Evolutionary conservation across 1,139 yeast genomes (phyloP).

Genomic region (Scheffersomyces stambukii): DNA sequence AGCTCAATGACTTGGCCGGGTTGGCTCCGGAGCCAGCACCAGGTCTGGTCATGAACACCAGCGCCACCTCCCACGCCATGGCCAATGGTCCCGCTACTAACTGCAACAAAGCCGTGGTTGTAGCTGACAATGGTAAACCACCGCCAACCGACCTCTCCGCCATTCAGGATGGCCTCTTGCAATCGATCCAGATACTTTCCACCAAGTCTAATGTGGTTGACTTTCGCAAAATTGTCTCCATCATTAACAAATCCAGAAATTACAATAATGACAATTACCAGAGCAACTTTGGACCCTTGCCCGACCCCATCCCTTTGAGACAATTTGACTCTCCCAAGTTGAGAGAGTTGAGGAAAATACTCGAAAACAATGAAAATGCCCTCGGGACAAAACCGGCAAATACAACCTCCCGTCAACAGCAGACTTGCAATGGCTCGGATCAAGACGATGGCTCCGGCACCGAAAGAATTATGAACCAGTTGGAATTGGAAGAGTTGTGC

Average conservation of each 20-base stretch:
- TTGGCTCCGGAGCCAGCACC: neutral
- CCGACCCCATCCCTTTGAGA: conserved; percentile 59
- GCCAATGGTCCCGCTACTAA: too few species aligned
- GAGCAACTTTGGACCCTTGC: conserved; percentile 63
- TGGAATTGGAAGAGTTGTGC: conserved; percentile 79
- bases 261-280: conserved; percentile 34
- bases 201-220: conserved; percentile 19
- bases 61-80: neutral
- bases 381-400: conserved; percentile 2
- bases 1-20: conserved; percentile 30
- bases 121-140: conserved; percentile 9
- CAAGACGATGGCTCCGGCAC: conserved; percentile 8
- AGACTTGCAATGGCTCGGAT: too few species aligned
- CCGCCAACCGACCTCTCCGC: conserved; percentile 22
- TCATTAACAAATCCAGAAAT: conserved; percentile 27
- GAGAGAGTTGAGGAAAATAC: conserved; percentile 51
- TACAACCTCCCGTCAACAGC: too few species aligned
- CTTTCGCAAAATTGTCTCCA: conserved; percentile 26
- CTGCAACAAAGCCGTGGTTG: neutral
- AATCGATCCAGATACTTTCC: conserved; percentile 17
- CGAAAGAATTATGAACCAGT: conserved; percentile 28
- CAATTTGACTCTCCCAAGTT: conserved; percentile 86
- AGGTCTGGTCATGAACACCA: neutral
- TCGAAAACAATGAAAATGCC: conserved; percentile 41
- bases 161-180: conserved; percentile 22